Evolutionary conservation across 805 yeast species (phyloP), one percentile per base, ranked within the genome.

Genomic region (Candida incommunis): DNA sequence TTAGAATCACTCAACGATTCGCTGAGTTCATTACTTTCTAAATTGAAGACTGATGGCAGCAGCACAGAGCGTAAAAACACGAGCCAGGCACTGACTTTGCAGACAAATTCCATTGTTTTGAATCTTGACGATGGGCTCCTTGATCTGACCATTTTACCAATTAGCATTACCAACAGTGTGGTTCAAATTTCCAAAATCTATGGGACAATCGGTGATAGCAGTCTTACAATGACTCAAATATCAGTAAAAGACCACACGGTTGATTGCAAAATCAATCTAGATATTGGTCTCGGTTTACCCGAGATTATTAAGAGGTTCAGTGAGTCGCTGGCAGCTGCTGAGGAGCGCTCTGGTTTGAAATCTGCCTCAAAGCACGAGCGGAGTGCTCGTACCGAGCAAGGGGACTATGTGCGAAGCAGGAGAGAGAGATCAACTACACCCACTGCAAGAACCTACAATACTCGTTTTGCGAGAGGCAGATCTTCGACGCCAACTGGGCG

Each of bases 61-160:
- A n/a, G n/a, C 37, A 18, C 20, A 11, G 20, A 7, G 4, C 13
- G n/a, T 4, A 31, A 18, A 31, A 51, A 57, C 7, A 46, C 54
- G 21, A 13, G 7, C 7, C 4, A 11, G n/a, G 7, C 11, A 4
- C 37, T 31, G 9, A 31, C 37, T 31, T n/a, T 31, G 4, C 37
- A 31, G n/a, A 31, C 37, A 9, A 31, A 31, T 18, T 31, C 37
- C 11, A 31, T 31, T 18, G 9, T 7, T 4, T 4, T 31, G 4
- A 9, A 7, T 31, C 5, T 31, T n/a, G 37, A 16, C 7, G 37
- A 31, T 11, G 4, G 7, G 4, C 18, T 31, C 18, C 37, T 31
- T 31, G 18, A 31, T 11, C 18, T 31, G 7, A 9, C 37, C 5
- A 18, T 31, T 31, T 18, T 31, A 9, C 37, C 37, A 5, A 18